These are phyloP conservation scores for Colletotrichum sp. DNA, from an alignment of 2,329 filamentous ascomycete species.

Conservation along the genomic window DNA sequence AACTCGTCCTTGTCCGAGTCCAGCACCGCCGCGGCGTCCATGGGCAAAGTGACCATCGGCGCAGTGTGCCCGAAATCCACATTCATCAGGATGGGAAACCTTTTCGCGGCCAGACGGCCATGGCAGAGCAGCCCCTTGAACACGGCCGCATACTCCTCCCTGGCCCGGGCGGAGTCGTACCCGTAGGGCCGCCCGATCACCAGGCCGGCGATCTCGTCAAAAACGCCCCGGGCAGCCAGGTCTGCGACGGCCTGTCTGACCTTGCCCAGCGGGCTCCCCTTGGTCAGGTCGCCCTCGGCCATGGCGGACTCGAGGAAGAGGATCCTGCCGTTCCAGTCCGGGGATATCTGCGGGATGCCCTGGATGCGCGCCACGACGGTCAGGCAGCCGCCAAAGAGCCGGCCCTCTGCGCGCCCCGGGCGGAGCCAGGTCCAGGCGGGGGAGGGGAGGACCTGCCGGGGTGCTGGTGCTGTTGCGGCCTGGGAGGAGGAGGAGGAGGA, in stretches of 20 bases:
- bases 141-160: slow-evolving; percentile 30
- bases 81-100: slow-evolving; percentile 45
- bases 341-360: slow-evolving; percentile 35
- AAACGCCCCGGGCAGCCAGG: slow-evolving; percentile 43
- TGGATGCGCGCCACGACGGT: slow-evolving; percentile 42
- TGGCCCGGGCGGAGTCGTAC: slow-evolving; percentile 36
- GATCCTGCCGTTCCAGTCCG: slow-evolving; percentile 41
- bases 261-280: slow-evolving; percentile 29
- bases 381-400: slow-evolving; percentile 47
- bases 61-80: slow-evolving; percentile 48
- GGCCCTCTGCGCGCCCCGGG: slow-evolving; percentile 41
- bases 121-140: slow-evolving; percentile 39
- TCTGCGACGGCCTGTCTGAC: slow-evolving; percentile 42
- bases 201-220: slow-evolving; percentile 43
- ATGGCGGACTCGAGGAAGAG: slow-evolving; percentile 46
- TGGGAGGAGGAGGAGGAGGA: neutral
- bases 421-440: slow-evolving; percentile 42
- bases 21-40: slow-evolving; percentile 38
- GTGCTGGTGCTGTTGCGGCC: slow-evolving; percentile 26
- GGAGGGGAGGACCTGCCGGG: slow-evolving; percentile 30
- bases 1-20: slow-evolving; percentile 43
- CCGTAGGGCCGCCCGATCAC: slow-evolving; percentile 47
- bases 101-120: slow-evolving; percentile 28
- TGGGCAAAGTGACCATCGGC: slow-evolving; percentile 46
- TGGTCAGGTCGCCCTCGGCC: slow-evolving; percentile 28